Conservation (phyloP, 2,329 filamentous ascomycete genomes). For the Tolypocladium paradoxum region DNA sequence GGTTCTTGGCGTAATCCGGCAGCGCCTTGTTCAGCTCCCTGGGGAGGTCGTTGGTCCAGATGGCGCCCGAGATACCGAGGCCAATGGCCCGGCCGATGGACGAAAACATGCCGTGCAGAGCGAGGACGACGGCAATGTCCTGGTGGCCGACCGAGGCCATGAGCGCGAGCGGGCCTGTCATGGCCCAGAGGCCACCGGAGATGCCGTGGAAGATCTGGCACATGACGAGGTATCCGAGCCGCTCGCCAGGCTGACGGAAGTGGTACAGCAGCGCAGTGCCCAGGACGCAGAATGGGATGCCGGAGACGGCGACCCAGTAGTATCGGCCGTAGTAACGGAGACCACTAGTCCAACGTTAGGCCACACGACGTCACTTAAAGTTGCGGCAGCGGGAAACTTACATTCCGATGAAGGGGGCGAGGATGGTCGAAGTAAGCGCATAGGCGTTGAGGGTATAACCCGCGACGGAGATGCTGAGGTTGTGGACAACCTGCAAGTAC, state of each 20-base stretch:
- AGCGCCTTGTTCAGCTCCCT: constrained; percentile 27
- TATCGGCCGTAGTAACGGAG: constrained; percentile 1
- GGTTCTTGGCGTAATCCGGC: constrained; percentile 27
- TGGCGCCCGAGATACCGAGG: constrained; percentile 45
- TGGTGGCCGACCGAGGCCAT: constrained; percentile 45
- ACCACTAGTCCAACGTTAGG: neutral
- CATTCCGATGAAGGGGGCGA: neutral
- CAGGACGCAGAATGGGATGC: constrained; percentile 27
- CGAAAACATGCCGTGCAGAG: constrained; percentile 46
- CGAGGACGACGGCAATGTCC: constrained; percentile 44
- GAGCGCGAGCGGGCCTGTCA: constrained; percentile 41
- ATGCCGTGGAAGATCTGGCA: constrained; percentile 44
- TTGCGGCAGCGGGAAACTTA: neutral
- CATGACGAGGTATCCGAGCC: constrained; percentile 37
- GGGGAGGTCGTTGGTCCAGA: constrained; percentile 48
- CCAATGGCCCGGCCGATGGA: constrained; percentile 48
- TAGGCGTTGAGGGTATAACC: constrained; percentile 29
- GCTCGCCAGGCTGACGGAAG: constrained; percentile 25
- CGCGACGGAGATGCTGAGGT: constrained; percentile 19
- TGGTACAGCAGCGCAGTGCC: constrained; percentile 30
- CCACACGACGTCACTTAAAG: neutral
- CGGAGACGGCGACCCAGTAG: constrained; percentile 13
- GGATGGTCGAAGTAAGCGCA: neutral
- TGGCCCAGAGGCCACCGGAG: constrained; percentile 26
- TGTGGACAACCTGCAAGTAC: constrained; percentile 32